Evolutionary conservation across 805 yeast species (phyloP), one percentile per base, ranked within the genome.

Genomic region (Candida silvicultrix): DNA sequence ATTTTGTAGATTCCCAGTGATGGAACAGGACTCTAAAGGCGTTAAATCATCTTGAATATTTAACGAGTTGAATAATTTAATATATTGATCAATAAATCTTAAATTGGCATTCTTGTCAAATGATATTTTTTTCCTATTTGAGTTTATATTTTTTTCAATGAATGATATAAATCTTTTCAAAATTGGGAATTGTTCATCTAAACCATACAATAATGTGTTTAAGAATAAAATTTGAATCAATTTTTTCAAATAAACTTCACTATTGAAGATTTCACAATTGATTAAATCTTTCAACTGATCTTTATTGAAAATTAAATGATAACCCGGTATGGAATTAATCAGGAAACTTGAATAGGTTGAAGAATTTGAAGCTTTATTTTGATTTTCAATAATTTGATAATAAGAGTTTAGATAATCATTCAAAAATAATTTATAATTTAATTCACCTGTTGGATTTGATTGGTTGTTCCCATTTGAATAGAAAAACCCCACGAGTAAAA

Each of bases 61-160:
- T 14, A 41, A 31, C 1, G 25, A 32, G 8, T 44, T 45, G 14
- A 55, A 40, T 23, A 55, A 8, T 20, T 46, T 43, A 9, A 44
- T 32, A 22, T 47, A 45, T 6, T 46, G 44, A 31, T 50, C 55
- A 41, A 59, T 51, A 45, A 56, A 53, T 43, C 52, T 46, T 40
- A 58, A 45, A 18, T 49, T 48, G 5, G 38, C 36, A 18, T 49
- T 45, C 38, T 58, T 57, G 23, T 54, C 58, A 38, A 59, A 55
- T 41, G 54, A 56, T 15, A 59, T 42, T 37, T 55, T 56, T 41
- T 57, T 59, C 41, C 63, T 54, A 37, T 57, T 53, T n/a, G 48
- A 39, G 35, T 58, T 58, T 36, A 59, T 52, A 12, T 51, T 50
- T 1, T 35, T 3, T 19, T 58, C 56, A 15, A 58, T 51, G 41